These are phyloP conservation scores for Blastocystis sp. DNA, from an alignment of 352 stramenopile genomes.

Conservation along the genomic window DNA sequence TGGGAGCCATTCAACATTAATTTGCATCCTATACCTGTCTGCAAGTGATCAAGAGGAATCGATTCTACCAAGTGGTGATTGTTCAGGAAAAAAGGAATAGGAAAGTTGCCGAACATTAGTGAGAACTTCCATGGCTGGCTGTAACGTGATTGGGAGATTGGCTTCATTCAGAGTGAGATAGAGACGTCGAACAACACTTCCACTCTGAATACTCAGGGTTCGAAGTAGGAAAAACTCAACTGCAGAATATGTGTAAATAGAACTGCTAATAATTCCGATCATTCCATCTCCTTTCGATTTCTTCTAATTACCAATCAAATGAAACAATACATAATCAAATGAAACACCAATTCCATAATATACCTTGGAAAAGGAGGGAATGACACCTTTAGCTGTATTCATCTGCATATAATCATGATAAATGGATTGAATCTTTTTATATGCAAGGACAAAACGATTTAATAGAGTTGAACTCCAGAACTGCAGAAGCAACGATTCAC, in stretches of 20 bases:
- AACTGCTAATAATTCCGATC: constrained; percentile 24
- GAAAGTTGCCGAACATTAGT: constrained; percentile 1
- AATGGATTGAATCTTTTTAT: not conserved
- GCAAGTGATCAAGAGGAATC: not conserved
- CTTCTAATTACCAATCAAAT: not conserved
- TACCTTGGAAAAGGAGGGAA: constrained; percentile 9
- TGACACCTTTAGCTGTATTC: not conserved
- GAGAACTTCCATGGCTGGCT: not conserved
- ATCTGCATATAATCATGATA: not conserved
- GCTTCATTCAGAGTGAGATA: not conserved
- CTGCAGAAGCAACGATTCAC: not conserved
- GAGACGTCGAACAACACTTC: not conserved
- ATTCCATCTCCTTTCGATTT: not conserved
- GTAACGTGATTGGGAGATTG: not conserved
- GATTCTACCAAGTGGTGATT: not conserved
- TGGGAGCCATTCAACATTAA: not conserved
- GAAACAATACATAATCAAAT: not conserved
- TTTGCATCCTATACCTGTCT: not conserved
- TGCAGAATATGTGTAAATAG: constrained; percentile 37
- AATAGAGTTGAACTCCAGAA: constrained; percentile 9
- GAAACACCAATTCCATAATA: constrained; percentile 5
- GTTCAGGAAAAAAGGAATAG: not conserved
- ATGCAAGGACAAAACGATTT: not conserved
- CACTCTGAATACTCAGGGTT: not conserved
- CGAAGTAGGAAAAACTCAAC: constrained; percentile 46